These are phyloP conservation scores for Hortiboletus flavorubellus DNA, from an alignment of 768 basidiomycete genomes.

Conservation along the genomic window DNA sequence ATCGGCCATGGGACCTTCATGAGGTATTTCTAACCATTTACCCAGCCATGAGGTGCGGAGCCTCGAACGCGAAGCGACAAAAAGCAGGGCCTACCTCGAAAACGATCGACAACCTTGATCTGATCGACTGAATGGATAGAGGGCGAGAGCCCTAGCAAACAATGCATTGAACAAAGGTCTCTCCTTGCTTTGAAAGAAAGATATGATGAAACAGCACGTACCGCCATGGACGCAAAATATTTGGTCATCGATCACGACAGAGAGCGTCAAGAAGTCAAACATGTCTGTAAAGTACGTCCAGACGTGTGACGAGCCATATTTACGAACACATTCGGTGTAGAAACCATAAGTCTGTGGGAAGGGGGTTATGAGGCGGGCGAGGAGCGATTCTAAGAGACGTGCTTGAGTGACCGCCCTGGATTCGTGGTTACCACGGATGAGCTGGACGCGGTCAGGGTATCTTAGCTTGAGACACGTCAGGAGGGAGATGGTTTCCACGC, in stretches of 20 bases:
- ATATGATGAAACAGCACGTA: slow-evolving; percentile 30
- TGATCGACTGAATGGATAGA: slow-evolving; percentile 99
- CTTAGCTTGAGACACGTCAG: slow-evolving; percentile 95
- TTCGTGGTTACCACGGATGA: slow-evolving; percentile 98
- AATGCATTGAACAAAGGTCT: slow-evolving; percentile 1
- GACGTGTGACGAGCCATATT: slow-evolving; percentile 93
- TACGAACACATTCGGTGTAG: slow-evolving; percentile 96
- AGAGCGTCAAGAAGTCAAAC: slow-evolving; percentile 98
- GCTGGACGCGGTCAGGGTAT: slow-evolving; percentile 93
- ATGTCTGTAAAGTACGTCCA: slow-evolving; percentile 99
- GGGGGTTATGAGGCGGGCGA: slow-evolving; percentile 15
- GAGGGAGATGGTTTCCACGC: slow-evolving; percentile 97
- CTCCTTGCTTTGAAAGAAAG: neutral
- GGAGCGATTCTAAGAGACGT: slow-evolving; percentile 31
- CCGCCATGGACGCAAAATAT: slow-evolving; percentile 99
- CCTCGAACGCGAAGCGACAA: slow-evolving; percentile 19
- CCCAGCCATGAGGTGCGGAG: slow-evolving; percentile 22
- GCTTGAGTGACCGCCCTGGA: slow-evolving; percentile 97
- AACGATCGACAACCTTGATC: slow-evolving; percentile 98
- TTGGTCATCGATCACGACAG: slow-evolving; percentile 96
- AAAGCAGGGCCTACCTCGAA: slow-evolving; percentile 64
- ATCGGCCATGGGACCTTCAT: slow-evolving; percentile 99
- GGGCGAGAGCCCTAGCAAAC: slow-evolving; percentile 76
- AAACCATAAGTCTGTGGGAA: slow-evolving; percentile 88
- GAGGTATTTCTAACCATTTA: slow-evolving; percentile 79